These are phyloP conservation scores for Perkinsus chesapeaki DNA, from an alignment of 169 alveolate species.

Conservation along the genomic window DNA sequence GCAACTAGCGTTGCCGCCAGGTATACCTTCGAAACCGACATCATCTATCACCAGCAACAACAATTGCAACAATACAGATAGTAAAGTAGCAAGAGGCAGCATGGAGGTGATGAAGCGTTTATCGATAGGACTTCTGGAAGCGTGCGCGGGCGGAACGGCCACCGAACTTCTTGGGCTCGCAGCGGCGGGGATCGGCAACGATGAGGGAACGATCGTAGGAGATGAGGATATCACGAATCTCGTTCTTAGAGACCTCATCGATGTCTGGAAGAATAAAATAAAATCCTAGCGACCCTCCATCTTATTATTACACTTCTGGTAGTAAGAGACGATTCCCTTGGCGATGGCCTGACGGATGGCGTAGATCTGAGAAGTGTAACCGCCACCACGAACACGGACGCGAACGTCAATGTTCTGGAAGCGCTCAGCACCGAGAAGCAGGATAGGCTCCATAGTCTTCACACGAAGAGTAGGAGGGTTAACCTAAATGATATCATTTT, in stretches of 20 bases:
- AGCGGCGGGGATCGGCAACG: slow-evolving; percentile 99
- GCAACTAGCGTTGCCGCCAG: neutral
- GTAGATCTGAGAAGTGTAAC: slow-evolving; percentile 91
- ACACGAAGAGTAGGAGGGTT: slow-evolving; percentile 63
- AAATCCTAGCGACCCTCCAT: neutral
- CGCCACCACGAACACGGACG: slow-evolving; percentile 98
- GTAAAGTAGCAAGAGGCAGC: neutral
- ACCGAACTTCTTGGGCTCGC: slow-evolving; percentile 99
- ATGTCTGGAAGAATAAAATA: slow-evolving; percentile 40
- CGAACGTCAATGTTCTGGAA: slow-evolving; percentile 88
- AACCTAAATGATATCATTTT: neutral
- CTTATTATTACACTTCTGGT: slow-evolving; percentile 76
- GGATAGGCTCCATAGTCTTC: slow-evolving; percentile 95
- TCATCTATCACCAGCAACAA: neutral
- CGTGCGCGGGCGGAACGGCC: slow-evolving; percentile 97
- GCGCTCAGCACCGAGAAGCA: slow-evolving; percentile 87
- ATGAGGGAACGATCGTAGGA: slow-evolving; percentile 96
- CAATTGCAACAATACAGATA: neutral
- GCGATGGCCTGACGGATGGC: slow-evolving; percentile 96
- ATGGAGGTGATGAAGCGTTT: slow-evolving; percentile 14
- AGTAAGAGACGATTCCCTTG: slow-evolving; percentile 95
- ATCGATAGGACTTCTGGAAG: slow-evolving; percentile 97
- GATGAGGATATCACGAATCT: slow-evolving; percentile 84
- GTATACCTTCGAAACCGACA: neutral
- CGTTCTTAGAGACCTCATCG: slow-evolving; percentile 88